Conservation (phyloP, 148 eudicot genomes). For the Rhododendron griersonianum region DNA sequence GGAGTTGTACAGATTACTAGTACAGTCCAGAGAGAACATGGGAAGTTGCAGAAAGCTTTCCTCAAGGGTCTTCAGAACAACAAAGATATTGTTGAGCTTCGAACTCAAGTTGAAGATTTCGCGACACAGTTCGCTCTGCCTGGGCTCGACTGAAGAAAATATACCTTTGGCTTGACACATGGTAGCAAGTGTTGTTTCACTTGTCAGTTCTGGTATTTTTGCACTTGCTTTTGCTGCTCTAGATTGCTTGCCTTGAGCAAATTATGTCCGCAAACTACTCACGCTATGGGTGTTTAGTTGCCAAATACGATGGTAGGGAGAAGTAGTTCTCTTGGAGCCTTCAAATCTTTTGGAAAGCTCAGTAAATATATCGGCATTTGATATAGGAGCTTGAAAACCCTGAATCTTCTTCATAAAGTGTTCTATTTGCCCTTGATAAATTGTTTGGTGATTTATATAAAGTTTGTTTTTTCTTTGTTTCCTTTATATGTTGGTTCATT, state of each 20-base stretch:
- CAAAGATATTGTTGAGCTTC: conserved; percentile 54
- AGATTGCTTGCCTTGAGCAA: background rate
- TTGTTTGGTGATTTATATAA: background rate
- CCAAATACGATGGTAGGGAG: background rate
- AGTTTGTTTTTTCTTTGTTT: background rate
- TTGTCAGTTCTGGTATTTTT: background rate
- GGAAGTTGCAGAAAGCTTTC: conserved; percentile 47
- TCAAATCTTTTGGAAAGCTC: background rate
- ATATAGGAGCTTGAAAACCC: background rate
- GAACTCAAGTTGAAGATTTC: conserved; percentile 55
- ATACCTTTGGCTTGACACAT: background rate
- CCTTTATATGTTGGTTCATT: background rate
- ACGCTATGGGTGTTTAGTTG: background rate
- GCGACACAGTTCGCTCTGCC: conserved; percentile 71
- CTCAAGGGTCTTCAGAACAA: conserved; percentile 54
- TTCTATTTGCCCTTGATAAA: background rate
- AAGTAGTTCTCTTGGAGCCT: background rate
- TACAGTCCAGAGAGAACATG: conserved; percentile 57
- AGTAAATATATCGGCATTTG: background rate
- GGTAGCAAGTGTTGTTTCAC: background rate
- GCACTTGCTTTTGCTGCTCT: background rate
- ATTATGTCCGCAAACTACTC: background rate
- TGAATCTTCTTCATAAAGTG: background rate
- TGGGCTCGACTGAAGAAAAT: conserved; percentile 38
- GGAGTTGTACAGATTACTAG: conserved; percentile 64